Percentiles rank a stretch among this genome's conserved stretches.
Evolutionary conservation across 2,329 filamentous ascomycete genomes (phyloP).

Genomic region (Zopfia rhizophila): DNA sequence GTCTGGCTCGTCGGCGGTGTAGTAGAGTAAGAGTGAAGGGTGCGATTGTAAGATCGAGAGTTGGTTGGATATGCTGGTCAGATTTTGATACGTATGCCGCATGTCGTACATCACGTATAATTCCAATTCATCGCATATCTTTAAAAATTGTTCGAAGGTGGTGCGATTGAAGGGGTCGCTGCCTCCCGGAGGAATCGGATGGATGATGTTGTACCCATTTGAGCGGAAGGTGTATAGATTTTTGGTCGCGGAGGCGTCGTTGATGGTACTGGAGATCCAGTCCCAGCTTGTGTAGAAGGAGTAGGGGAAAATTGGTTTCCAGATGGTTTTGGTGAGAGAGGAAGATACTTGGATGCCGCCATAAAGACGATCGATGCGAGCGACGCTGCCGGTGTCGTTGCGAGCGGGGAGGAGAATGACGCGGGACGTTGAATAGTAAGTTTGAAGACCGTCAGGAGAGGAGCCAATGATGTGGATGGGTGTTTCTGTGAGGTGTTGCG

Average conservation of each 20-base stretch:
- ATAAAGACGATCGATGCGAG: conserved; percentile 60
- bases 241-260: conserved; percentile 33
- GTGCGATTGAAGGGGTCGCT: conserved; percentile 53
- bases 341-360: conserved; percentile 58
- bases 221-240: conserved; percentile 54
- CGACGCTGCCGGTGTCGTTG: conserved; percentile 56
- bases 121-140: conserved; percentile 55
- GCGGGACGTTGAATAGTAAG: conserved; percentile 48
- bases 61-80: conserved; percentile 50
- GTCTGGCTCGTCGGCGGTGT: conserved; percentile 66
- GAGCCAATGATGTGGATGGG: conserved; percentile 50
- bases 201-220: conserved; percentile 60
- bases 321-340: conserved; percentile 35
- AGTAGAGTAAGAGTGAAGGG: conserved; percentile 57
- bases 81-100: conserved; percentile 54
- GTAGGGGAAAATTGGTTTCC: conserved; percentile 58
- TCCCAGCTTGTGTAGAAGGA: conserved; percentile 59
- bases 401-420: conserved; percentile 56
- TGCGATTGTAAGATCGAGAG: conserved; percentile 48
- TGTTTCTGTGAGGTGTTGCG: conserved; percentile 35
- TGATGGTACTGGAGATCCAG: conserved; percentile 36
- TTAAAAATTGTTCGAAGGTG: conserved; percentile 53
- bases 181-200: conserved; percentile 55
- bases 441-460: conserved; percentile 41
- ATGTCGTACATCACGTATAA: conserved; percentile 62